Percentiles rank a stretch among this genome's conserved stretches.
Evolutionary conservation across 116 monocot species (phyloP).

Genomic region (Phalaenopsis hybrid): DNA sequence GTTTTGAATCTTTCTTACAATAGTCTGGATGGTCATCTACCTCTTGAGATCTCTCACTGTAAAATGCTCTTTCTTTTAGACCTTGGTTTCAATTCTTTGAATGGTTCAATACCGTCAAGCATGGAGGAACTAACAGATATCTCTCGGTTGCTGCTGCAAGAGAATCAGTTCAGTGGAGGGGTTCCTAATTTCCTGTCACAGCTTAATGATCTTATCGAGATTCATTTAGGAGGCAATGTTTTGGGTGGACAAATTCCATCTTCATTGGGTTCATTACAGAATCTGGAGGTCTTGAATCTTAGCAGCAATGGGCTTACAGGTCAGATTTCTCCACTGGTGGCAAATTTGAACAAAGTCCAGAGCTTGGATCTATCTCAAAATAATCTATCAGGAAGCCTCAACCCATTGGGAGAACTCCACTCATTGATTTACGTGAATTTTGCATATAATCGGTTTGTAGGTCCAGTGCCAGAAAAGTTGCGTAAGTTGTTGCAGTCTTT

Average conservation of each 20-base stretch:
- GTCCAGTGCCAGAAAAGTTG: slow-evolving; percentile 48
- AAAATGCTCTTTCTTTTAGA: slow-evolving; percentile 45
- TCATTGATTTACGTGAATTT: slow-evolving; percentile 54
- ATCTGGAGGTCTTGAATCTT: slow-evolving; percentile 54
- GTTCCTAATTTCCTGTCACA: slow-evolving; percentile 48
- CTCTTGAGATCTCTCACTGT: slow-evolving; percentile 57
- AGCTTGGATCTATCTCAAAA: slow-evolving; percentile 78
- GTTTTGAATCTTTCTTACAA: slow-evolving; percentile 57
- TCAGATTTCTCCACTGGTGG: slow-evolving; percentile 33
- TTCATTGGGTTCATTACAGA: slow-evolving; percentile 43
- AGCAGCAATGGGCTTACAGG: slow-evolving; percentile 57
- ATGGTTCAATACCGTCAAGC: slow-evolving; percentile 51
- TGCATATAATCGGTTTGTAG: slow-evolving; percentile 70
- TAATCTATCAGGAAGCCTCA: slow-evolving; percentile 56
- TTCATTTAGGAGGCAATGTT: slow-evolving; percentile 59
- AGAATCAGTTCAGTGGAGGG: slow-evolving; percentile 56
- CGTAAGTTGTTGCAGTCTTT: slow-evolving; percentile 44
- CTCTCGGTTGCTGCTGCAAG: slow-evolving; percentile 40
- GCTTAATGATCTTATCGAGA: slow-evolving; percentile 41
- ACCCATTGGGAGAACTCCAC: slow-evolving; percentile 24
- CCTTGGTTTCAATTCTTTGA: slow-evolving; percentile 71
- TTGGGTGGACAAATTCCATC: slow-evolving; percentile 61
- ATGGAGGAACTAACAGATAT: slow-evolving; percentile 43
- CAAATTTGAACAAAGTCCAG: slow-evolving; percentile 35
- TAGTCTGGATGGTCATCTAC: slow-evolving; percentile 44